These are phyloP conservation scores for Coniophora puteana DNA, from an alignment of 1,284 basidiomycete species.

Conservation along the genomic window DNA sequence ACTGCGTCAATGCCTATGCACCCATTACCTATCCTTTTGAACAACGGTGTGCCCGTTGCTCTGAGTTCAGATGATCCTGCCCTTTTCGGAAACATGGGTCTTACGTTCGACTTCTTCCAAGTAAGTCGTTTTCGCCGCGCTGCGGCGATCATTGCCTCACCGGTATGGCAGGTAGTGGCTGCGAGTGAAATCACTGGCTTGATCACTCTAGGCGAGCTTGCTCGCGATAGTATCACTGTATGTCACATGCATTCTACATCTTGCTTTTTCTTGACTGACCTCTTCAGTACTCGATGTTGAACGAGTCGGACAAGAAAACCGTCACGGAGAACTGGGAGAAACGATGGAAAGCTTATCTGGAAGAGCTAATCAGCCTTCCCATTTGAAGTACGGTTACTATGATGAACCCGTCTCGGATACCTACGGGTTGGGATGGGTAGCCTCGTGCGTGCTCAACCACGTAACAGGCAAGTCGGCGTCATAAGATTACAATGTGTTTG, in stretches of 20 bases:
- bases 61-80: constrained; percentile 73
- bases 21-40: constrained; percentile 62
- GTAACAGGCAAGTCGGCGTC: too few relatives aligned
- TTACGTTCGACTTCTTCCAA: constrained; percentile 73
- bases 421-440: too few relatives aligned
- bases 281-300: constrained; percentile 50
- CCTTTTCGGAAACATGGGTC: constrained; percentile 74
- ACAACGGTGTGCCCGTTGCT: constrained; percentile 65
- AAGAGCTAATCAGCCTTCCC: too few relatives aligned
- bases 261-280: background rate
- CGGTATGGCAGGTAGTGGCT: constrained; percentile 49
- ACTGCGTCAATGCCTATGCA: constrained; percentile 76
- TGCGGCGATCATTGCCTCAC: background rate
- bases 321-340: constrained; percentile 47
- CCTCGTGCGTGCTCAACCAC: too few relatives aligned
- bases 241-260: constrained; percentile 12
- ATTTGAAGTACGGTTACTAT: too few relatives aligned
- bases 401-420: too few relatives aligned
- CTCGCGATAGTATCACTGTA: constrained; percentile 63
- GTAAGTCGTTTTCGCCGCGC: background rate
- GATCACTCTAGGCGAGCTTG: constrained; percentile 54
- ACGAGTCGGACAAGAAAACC: constrained; percentile 40
- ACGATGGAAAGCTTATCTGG: constrained; percentile 49
- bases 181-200: constrained; percentile 64
- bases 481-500: too few relatives aligned